These are phyloP conservation scores for Neckera pumila DNA, from an alignment of 225 moss, liverwort and hornwort genomes.

Conservation along the genomic window DNA sequence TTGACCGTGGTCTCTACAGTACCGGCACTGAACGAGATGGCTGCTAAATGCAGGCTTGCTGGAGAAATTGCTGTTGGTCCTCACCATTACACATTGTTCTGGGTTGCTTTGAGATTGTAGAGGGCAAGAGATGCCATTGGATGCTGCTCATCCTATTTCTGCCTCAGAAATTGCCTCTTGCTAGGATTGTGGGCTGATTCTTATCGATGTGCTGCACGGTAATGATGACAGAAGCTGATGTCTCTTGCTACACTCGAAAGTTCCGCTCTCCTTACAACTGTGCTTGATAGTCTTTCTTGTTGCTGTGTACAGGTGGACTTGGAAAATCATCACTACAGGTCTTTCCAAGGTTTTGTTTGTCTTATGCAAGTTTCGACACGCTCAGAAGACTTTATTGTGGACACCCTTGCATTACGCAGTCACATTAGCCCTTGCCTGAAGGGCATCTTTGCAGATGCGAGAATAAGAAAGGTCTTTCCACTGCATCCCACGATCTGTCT, in stretches of 20 bases:
- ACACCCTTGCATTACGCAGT: slow-evolving; percentile 79
- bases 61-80: slow-evolving; percentile 84
- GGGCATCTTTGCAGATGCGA: slow-evolving; percentile 58
- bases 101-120: not conserved
- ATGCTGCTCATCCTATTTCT: not conserved
- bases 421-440: slow-evolving; percentile 63
- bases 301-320: slow-evolving; percentile 66
- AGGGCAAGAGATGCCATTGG: not conserved
- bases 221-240: not conserved
- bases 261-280: not conserved
- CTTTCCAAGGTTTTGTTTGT: slow-evolving; percentile 98
- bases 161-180: not conserved
- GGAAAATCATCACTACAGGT: slow-evolving; percentile 95
- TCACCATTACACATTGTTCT: not conserved
- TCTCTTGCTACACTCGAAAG: not conserved
- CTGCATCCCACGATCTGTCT: not conserved
- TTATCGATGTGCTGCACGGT: not conserved
- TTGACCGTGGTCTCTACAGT: slow-evolving; percentile 59
- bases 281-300: not conserved
- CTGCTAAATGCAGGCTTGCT: slow-evolving; percentile 60
- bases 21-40: slow-evolving; percentile 52
- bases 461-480: slow-evolving; percentile 52
- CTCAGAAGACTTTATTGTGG: slow-evolving; percentile 85
- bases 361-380: slow-evolving; percentile 97
- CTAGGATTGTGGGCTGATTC: not conserved